A percentile compares a stretch with the other conserved stretches of the same genome.
Evolutionary conservation across 2,329 filamentous ascomycete species (phyloP).

Genomic region (Madurella fahalii): DNA sequence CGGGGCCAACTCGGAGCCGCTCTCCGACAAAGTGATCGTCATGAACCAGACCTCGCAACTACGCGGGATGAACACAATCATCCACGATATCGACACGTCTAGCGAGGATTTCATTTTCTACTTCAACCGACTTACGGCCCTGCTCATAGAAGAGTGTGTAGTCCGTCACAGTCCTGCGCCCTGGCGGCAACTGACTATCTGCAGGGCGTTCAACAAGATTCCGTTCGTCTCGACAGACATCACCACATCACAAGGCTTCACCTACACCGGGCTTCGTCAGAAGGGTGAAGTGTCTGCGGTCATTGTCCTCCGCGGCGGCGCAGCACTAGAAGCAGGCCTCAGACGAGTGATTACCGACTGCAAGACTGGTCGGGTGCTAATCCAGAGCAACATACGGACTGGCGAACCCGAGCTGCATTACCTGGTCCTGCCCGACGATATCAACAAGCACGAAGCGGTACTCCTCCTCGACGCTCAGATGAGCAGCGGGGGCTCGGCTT

Average conservation of each 20-base stretch:
- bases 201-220: conserved; percentile 71
- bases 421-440: conserved; percentile 70
- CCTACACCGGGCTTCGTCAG: conserved; percentile 67
- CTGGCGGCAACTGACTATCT: neutral
- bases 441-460: conserved; percentile 72
- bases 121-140: conserved; percentile 82
- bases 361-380: conserved; percentile 80
- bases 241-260: conserved; percentile 64
- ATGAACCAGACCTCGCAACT: conserved; percentile 77
- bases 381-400: conserved; percentile 80
- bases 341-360: conserved; percentile 91
- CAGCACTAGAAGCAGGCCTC: conserved; percentile 81
- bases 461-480: conserved; percentile 90
- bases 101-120: conserved; percentile 97
- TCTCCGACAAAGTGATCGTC: conserved; percentile 71
- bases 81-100: conserved; percentile 73
- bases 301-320: conserved; percentile 82
- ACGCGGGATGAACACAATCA: conserved; percentile 82
- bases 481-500: conserved; percentile 75
- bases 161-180: neutral
- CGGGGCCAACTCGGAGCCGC: conserved; percentile 63
- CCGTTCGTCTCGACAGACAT: conserved; percentile 62
- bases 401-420: conserved; percentile 94
- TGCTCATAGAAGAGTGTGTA: conserved; percentile 72
- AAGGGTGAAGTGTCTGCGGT: conserved; percentile 79